Base-by-base conservation (phyloP, 164 flowering plant genomes). In the Magnolia changhungtana region DNA sequence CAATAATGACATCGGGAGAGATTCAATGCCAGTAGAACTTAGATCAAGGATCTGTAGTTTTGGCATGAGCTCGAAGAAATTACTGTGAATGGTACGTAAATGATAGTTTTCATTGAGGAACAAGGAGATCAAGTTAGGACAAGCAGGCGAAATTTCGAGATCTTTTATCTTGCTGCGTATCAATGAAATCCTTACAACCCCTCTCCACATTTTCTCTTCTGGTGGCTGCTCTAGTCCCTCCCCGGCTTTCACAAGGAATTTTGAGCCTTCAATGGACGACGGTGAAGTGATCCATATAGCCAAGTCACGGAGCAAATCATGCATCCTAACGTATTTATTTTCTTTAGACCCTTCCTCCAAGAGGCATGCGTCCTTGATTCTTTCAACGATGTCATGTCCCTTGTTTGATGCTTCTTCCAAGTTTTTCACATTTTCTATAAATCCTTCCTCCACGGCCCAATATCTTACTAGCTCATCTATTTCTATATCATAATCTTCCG, bases 241-340 rank as follows among this genome's bases (percentile, higher is more conserved):
- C 0, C 50, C 72, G 2, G 49, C 72, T 14, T 45, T 13, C 7
- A 69, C 72, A 10, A 45, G 29, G 7, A 69, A 69, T 11, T 10
- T 69, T 29, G 72, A 7, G 19, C 7, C 72, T 8, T 29, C 20
- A 2, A 23, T 31, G 67, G n/a, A 64, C 1, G 23, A 64, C 67
- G 8, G 13, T 2, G 49, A 29, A 9, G 50, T 20, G 18, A 69
- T 20, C 72, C 72, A 69, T 31, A 69, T 23, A 6, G 72, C 72
- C 72, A 69, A 27, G 29, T 69, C 72, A 1, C 72, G 45, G 50
- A 24, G 16, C 72, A 69, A 69, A 45, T 45, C 72, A 20, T n/a
- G 69, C 69, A 66, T 69, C 50, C 11, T 31, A 14, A 69, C 72
- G 1, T 45, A 31, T 31, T 31, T 70, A 24, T 71, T 45, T 8